phyloP scores from a whole-genome alignment of 345 rosid genomes.

The Eucalyptus tenuipes region DNA sequence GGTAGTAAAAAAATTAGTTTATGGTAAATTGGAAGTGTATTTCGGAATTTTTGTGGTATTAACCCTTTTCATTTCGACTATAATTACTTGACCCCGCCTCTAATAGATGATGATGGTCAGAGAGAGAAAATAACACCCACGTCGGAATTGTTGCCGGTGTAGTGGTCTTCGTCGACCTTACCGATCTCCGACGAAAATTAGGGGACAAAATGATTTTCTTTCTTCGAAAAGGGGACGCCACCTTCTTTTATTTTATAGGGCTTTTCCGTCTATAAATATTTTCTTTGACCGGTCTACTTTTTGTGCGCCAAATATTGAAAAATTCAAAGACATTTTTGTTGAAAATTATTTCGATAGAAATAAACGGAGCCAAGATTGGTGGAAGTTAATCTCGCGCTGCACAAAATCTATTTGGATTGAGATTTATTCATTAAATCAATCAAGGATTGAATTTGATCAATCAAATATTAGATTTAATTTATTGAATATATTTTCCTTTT shows the following conservation, averaged over 20 bases:
- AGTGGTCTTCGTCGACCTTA: not conserved
- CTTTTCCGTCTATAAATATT: not conserved
- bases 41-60: too few species aligned
- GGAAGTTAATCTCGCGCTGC: fast-evolving
- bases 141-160: not conserved
- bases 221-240: not conserved
- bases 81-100: not conserved
- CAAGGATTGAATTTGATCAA: too few species aligned
- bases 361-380: not conserved
- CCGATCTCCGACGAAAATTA: not conserved
- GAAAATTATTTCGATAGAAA: not conserved
- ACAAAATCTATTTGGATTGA: too few species aligned
- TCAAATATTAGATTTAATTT: too few species aligned
- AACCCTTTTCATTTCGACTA: not conserved
- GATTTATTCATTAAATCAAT: too few species aligned
- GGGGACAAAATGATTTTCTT: not conserved
- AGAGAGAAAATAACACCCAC: not conserved
- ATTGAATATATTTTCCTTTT: too few species aligned
- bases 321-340: not conserved
- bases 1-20: too few species aligned
- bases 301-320: not conserved
- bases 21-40: too few species aligned
- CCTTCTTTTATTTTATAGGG: not conserved
- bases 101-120: not conserved
- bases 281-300: not conserved